phyloP scores from a whole-genome alignment of 768 basidiomycete species.

The Tylopilus plumbeoviolaceoides region DNA sequence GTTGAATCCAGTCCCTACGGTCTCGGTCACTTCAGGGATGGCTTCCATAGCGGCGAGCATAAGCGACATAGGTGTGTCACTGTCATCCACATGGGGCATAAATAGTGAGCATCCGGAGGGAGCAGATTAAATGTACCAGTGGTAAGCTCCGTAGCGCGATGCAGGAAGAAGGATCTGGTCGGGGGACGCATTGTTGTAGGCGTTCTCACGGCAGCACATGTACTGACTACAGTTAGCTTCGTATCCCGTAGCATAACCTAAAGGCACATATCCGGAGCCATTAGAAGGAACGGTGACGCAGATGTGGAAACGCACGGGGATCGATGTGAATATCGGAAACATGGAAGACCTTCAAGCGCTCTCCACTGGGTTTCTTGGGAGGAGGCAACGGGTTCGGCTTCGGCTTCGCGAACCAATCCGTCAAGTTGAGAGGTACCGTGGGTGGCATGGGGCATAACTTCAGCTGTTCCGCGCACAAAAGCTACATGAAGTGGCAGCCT shows the following conservation, averaged over 20 bases:
- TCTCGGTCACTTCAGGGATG: constrained; percentile 62
- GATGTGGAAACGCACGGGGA: constrained; percentile 34
- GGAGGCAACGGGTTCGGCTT: constrained; percentile 45
- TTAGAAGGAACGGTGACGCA: no score
- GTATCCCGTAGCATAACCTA: constrained; percentile 64
- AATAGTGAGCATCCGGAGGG: not conserved
- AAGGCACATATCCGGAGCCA: not conserved
- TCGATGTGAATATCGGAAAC: constrained; percentile 50
- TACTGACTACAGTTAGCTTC: constrained; percentile 67
- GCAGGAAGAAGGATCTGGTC: constrained; percentile 49
- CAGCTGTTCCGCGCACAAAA: constrained; percentile 31
- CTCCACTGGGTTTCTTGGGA: constrained; percentile 38
- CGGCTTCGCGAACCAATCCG: constrained; percentile 48
- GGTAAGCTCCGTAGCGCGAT: constrained; percentile 53
- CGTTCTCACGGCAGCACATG: constrained; percentile 57
- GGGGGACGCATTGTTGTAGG: constrained; percentile 44
- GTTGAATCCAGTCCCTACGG: constrained; percentile 54
- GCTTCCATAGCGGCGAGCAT: constrained; percentile 55
- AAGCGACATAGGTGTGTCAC: constrained; percentile 61
- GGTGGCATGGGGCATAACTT: constrained; percentile 30
- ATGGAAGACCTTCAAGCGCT: constrained; percentile 46
- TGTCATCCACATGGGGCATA: constrained; percentile 10
- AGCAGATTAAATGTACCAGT: constrained; percentile 2
- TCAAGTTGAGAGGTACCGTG: constrained; percentile 33
- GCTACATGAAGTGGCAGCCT: not conserved